Evolutionary conservation across 306 rosid genomes (phyloP).

Genomic region (Comarum palustre): DNA sequence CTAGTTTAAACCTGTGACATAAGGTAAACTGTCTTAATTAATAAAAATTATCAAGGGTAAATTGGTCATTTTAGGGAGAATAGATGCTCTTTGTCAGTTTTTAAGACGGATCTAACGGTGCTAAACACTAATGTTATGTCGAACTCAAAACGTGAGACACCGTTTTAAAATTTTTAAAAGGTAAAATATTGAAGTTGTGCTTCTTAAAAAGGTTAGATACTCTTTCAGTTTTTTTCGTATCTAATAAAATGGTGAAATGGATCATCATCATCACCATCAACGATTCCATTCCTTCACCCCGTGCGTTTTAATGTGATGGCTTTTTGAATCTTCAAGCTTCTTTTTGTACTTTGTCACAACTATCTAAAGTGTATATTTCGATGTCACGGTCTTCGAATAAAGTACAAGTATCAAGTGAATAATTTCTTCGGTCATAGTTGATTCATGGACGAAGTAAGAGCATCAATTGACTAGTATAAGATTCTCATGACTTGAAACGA

Average conservation of each 20-base stretch:
- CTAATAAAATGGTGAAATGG: not conserved
- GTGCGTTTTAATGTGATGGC: not conserved
- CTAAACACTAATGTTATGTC: too few species aligned
- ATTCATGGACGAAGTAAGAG: not conserved
- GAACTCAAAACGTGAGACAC: too few species aligned
- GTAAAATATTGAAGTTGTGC: too few species aligned
- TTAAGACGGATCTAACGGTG: too few species aligned
- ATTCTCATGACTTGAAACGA: not conserved
- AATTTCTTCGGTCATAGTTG: not conserved
- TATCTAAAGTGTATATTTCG: not conserved
- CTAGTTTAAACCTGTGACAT: too few species aligned
- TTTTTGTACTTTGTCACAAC: not conserved
- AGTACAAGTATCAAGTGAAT: not conserved
- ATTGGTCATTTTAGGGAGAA: too few species aligned
- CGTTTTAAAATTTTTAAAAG: too few species aligned
- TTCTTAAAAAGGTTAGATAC: too few species aligned
- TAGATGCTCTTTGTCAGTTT: too few species aligned
- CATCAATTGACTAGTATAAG: not conserved
- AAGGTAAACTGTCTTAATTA: too few species aligned
- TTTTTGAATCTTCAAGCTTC: slow-evolving; percentile 15
- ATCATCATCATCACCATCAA: slow-evolving; percentile 35
- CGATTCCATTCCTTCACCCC: slow-evolving; percentile 27
- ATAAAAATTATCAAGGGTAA: too few species aligned
- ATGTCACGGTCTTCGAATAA: not conserved
- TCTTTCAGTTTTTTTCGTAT: too few species aligned